Evolutionary conservation across 257 asterid species (phyloP), one percentile per base, ranked within the genome.

Genomic region (Nicotiana benthamiana): DNA sequence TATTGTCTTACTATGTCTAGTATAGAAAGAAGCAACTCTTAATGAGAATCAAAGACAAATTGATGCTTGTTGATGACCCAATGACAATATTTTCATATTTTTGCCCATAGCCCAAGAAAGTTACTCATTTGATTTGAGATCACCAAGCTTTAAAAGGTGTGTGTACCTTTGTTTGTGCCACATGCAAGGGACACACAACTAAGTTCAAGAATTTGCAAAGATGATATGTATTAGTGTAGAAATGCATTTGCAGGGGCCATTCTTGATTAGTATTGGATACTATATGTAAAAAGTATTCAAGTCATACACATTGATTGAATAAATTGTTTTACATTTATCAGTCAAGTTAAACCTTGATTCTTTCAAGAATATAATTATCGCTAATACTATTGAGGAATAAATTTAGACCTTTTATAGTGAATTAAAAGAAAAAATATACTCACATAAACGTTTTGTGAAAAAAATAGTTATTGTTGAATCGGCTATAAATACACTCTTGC

Each of bases 61-160:
- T 72, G 40, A 48, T 72, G 60, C 60, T 72, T 46, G 40, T 72
- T 72, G 78, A 72, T 72, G 78, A 72, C 60, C 78, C 78, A 72
- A 46, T 72, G 78, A 72, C 78, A 43, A 40, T 43, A 36, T 72
- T 40, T 72, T 72, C 40, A 46, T 72, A 22, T 46, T 72, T 72
- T 46, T 27, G 56, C 26, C 22, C 22, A 22, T 72, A 20, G 57
- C 61, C 78, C 40, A 72, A 72, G 61, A 72, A 72, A 72, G 78
- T 72, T 34, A 24, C 61, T 46, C 24, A 46, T 72, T 46, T 72
- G 61, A 72, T 78, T 57, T 67, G 79, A 64, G 72, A 9, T 75
- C 40, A 5, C 30, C 34, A 27, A 13, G 51, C 70, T 36, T 8
- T 36, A 40, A 66, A 82, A 40, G 85, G 30, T 76, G 63, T 77